phyloP scores from a whole-genome alignment of 139 green algal genomes.

The Yamagishiella unicocca region DNA sequence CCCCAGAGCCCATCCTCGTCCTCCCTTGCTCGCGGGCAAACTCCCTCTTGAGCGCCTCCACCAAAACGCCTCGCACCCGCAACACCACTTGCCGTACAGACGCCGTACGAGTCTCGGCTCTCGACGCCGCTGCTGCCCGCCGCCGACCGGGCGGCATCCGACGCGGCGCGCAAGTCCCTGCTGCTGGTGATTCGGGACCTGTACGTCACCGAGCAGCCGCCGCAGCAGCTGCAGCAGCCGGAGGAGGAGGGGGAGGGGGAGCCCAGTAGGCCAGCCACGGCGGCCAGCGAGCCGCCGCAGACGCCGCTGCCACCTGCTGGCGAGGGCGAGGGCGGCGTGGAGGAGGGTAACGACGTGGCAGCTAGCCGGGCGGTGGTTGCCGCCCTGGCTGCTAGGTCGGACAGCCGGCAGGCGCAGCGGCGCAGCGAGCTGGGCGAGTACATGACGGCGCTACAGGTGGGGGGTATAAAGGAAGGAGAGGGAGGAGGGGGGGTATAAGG shows the following conservation, averaged over 20 bases:
- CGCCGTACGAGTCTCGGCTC: background rate
- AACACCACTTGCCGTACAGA: no score
- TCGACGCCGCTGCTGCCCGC: background rate
- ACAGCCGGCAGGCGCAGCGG: constrained; percentile 16
- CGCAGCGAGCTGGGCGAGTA: constrained; percentile 51
- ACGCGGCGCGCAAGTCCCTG: background rate
- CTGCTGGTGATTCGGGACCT: constrained; percentile 37
- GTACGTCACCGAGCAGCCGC: constrained; percentile 28
- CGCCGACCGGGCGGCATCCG: background rate
- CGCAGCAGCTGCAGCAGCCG: background rate
- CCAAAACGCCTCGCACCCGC: no score
- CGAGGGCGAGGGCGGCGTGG: background rate
- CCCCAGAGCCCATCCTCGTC: no score
- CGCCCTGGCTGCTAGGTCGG: background rate
- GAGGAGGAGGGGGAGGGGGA: background rate
- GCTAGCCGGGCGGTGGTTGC: constrained; percentile 32
- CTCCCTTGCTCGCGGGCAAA: no score
- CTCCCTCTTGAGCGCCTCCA: no score
- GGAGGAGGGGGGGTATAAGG: no score
- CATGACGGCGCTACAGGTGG: constrained; percentile 44
- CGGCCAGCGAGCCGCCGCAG: background rate
- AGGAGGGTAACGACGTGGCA: background rate
- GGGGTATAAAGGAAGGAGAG: no score
- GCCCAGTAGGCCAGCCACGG: constrained; percentile 4
- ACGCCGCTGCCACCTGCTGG: background rate